Evolutionary conservation across 345 rosid genomes (phyloP).

Genomic region (Populus euphratica): DNA sequence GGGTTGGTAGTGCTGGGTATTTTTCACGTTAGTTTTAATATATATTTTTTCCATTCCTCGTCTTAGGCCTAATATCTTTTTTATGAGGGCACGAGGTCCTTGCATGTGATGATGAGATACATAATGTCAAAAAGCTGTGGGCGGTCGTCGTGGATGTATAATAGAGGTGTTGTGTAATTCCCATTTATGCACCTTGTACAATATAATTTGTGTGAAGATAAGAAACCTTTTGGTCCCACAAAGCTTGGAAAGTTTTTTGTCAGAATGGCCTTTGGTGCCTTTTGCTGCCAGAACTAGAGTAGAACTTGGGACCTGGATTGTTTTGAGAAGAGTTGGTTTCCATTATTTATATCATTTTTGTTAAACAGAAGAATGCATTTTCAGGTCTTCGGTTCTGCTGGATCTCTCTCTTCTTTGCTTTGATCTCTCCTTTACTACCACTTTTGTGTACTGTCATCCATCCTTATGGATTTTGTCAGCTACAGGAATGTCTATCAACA

Average conservation of each 20-base stretch:
- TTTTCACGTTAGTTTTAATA: conserved; percentile 39
- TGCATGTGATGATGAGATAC: conserved; percentile 35
- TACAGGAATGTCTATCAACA: too few species aligned
- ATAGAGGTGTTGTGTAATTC: conserved; percentile 48
- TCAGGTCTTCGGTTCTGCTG: neutral
- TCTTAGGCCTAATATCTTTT: conserved; percentile 31
- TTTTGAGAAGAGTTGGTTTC: neutral
- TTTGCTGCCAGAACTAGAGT: neutral
- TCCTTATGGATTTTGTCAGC: too few species aligned
- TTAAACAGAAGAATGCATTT: neutral
- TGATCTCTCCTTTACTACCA: too few species aligned
- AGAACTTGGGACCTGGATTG: neutral
- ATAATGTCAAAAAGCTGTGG: conserved; percentile 22
- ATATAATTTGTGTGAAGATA: conserved; percentile 46
- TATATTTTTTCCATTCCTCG: conserved; percentile 18
- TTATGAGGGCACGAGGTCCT: conserved; percentile 19
- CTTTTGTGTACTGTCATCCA: too few species aligned
- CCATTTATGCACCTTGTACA: conserved; percentile 28
- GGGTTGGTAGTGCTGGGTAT: conserved; percentile 38
- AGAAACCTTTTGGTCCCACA: conserved; percentile 23
- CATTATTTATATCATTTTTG: neutral
- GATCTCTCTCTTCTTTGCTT: too few species aligned
- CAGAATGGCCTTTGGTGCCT: neutral
- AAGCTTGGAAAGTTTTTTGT: conserved; percentile 7
- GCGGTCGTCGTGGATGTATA: conserved; percentile 47